Percentiles rank a stretch among this genome's conserved stretches.
phyloP scores from a whole-genome alignment of 78 protist species.

The Dictyostelium capitatum region DNA sequence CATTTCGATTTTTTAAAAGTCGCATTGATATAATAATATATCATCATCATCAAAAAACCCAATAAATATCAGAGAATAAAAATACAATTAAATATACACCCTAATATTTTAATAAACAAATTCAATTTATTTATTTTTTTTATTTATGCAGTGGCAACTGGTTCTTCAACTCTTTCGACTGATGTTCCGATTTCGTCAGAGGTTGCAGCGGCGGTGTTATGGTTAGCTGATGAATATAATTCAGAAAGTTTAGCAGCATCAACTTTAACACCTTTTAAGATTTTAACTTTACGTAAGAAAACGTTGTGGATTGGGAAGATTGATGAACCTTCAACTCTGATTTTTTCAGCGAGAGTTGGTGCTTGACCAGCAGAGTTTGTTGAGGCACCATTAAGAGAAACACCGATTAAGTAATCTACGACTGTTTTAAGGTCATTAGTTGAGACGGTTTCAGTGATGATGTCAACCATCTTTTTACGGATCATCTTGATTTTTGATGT shows the following conservation, averaged over 20 bases:
- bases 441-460: constrained; percentile 92
- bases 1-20: too few species aligned
- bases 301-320: constrained; percentile 98
- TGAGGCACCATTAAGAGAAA: not conserved
- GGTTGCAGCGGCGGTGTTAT: constrained; percentile 45
- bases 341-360: constrained; percentile 92
- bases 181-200: constrained; percentile 64
- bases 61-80: too few species aligned
- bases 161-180: constrained; percentile 59
- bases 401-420: constrained; percentile 92
- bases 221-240: too few species aligned
- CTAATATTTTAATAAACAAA: not conserved
- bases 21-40: too few species aligned
- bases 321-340: constrained; percentile 90
- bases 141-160: constrained; percentile 14
- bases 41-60: too few species aligned
- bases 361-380: constrained; percentile 70
- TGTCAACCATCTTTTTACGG: constrained; percentile 97
- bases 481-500: constrained; percentile 92
- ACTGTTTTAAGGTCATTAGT: constrained; percentile 84
- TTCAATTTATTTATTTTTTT: not conserved
- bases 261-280: constrained; percentile 95
- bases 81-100: too few species aligned
- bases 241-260: constrained; percentile 85
- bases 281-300: constrained; percentile 98